Percentiles rank a stretch among this genome's conserved stretches.
These are phyloP conservation scores for Colletotrichum trifolii DNA, from an alignment of 2,329 filamentous ascomycete genomes.

Conservation along the genomic window DNA sequence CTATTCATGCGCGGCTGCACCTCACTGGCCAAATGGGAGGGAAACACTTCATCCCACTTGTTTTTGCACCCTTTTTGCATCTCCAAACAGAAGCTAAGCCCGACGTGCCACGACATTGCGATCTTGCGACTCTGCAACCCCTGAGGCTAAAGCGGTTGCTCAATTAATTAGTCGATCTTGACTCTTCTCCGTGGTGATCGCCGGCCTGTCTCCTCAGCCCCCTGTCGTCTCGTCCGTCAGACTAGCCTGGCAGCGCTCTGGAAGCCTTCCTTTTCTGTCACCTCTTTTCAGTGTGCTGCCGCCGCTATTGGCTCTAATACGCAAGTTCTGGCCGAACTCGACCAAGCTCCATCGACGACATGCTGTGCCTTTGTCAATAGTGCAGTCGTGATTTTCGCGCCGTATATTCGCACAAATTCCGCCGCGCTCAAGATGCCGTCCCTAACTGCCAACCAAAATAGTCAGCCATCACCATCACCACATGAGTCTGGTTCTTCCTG, in stretches of 20 bases:
- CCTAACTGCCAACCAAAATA: no score
- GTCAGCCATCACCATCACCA: no score
- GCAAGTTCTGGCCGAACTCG: background rate
- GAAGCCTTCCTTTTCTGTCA: slow-evolving; percentile 28
- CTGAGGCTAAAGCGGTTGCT: no score
- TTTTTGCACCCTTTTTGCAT: no score
- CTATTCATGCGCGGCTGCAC: no score
- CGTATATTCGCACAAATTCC: slow-evolving; percentile 4
- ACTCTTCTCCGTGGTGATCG: background rate
- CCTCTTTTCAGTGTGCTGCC: slow-evolving; percentile 1
- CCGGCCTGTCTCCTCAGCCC: background rate
- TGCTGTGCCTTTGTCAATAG: background rate
- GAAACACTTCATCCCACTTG: background rate
- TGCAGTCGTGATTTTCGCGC: background rate
- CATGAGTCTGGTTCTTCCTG: no score
- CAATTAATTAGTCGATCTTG: background rate
- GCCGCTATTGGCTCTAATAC: slow-evolving; percentile 9
- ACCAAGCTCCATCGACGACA: background rate
- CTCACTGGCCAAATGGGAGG: background rate
- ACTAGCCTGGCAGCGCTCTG: slow-evolving; percentile 12
- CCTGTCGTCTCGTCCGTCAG: slow-evolving; percentile 2
- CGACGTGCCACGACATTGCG: no score
- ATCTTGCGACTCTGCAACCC: no score
- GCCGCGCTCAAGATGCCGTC: background rate
- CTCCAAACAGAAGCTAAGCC: no score